phyloP scores from a whole-genome alignment of 2,329 filamentous ascomycete species.

The Ophiobolus disseminans region DNA sequence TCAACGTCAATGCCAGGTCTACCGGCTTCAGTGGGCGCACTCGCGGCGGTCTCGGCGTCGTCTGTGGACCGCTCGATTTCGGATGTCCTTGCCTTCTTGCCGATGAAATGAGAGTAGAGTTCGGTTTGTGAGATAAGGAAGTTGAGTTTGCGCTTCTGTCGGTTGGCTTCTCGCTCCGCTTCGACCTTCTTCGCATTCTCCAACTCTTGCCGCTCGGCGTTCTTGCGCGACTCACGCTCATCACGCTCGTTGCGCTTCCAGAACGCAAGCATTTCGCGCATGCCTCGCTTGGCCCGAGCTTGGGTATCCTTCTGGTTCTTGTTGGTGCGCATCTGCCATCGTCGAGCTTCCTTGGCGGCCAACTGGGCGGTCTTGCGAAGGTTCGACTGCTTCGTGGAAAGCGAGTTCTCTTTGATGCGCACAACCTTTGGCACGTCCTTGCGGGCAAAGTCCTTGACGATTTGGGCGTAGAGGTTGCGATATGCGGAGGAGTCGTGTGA shows the following conservation, averaged over 20 bases:
- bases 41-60: constrained; percentile 63
- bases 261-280: constrained; percentile 99
- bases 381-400: constrained; percentile 89
- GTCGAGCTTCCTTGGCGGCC: constrained; percentile 93
- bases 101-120: constrained; percentile 98
- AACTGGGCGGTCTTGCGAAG: constrained; percentile 96
- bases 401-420: constrained; percentile 84
- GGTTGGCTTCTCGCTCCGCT: constrained; percentile 94
- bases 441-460: constrained; percentile 91
- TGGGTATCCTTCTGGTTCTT: constrained; percentile 98
- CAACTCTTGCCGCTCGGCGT: constrained; percentile 92
- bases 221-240: constrained; percentile 90
- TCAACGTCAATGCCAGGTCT: constrained; percentile 59
- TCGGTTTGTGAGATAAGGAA: constrained; percentile 99
- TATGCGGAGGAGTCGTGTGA: constrained; percentile 89
- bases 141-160: constrained; percentile 98
- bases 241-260: constrained; percentile 99
- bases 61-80: constrained; percentile 92
- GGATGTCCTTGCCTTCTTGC: constrained; percentile 98
- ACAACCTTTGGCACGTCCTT: constrained; percentile 94
- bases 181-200: constrained; percentile 97
- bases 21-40: constrained; percentile 42
- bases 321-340: constrained; percentile 97
- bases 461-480: constrained; percentile 96
- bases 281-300: constrained; percentile 93